These are phyloP conservation scores for Globisporangium abappressorium DNA, from an alignment of 352 stramenopile genomes.

Conservation along the genomic window DNA sequence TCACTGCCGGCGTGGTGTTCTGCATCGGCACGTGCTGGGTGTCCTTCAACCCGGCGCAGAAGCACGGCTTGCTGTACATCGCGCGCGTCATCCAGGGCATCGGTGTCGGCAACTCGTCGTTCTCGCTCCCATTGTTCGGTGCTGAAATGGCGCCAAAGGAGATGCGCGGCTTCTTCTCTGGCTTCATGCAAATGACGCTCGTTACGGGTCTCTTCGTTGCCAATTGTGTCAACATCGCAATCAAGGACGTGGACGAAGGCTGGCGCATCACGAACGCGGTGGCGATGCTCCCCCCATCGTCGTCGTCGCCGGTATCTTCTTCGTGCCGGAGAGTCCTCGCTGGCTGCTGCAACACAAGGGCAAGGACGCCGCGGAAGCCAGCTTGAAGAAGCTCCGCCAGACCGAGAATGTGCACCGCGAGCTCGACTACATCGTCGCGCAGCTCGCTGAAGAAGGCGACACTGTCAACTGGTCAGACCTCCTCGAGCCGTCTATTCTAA, in stretches of 20 bases:
- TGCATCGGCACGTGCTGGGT: slow-evolving; percentile 33
- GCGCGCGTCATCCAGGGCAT: slow-evolving; percentile 19
- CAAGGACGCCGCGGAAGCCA: slow-evolving; percentile 26
- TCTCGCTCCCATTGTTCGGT: slow-evolving; percentile 27
- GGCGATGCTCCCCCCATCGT: slow-evolving; percentile 29
- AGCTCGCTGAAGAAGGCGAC: slow-evolving; percentile 18
- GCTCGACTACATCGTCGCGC: slow-evolving; percentile 31
- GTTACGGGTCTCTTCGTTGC: slow-evolving; percentile 28
- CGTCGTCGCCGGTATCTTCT: slow-evolving; percentile 39
- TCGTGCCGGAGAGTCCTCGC: slow-evolving; percentile 49
- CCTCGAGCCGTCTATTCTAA: slow-evolving; percentile 18
- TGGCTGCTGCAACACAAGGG: slow-evolving; percentile 43
- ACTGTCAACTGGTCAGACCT: slow-evolving; percentile 25
- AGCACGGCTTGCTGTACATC: slow-evolving; percentile 15
- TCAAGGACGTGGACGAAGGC: slow-evolving; percentile 25
- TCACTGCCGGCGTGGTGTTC: slow-evolving; percentile 31
- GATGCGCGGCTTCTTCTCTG: slow-evolving; percentile 32
- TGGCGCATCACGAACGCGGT: slow-evolving; percentile 42
- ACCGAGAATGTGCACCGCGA: slow-evolving; percentile 23
- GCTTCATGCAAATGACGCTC: slow-evolving; percentile 37
- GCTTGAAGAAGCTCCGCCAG: slow-evolving; percentile 23
- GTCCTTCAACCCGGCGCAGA: slow-evolving; percentile 21
- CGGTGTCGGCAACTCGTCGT: slow-evolving; percentile 31
- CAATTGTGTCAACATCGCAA: slow-evolving; percentile 26
- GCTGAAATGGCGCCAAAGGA: slow-evolving; percentile 36